Percentiles rank a stretch among this genome's conserved stretches.
phyloP scores from a whole-genome alignment of 305 asterid species.

The Fraxinus floribunda region DNA sequence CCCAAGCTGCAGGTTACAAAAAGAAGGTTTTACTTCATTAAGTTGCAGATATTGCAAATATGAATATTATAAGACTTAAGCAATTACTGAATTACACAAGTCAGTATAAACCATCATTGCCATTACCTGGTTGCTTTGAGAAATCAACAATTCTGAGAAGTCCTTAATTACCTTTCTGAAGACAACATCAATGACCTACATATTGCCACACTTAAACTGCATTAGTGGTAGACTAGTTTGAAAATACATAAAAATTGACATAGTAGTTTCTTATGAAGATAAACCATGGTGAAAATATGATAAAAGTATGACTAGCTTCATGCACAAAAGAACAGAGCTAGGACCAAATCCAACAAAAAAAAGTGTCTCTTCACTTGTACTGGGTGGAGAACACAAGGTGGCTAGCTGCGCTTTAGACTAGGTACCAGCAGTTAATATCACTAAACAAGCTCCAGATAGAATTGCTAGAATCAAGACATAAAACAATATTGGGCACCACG shows the following conservation, averaged over 20 bases:
- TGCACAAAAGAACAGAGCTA: neutral
- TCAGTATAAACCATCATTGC: neutral
- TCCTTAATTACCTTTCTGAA: slow-evolving; percentile 74
- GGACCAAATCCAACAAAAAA: neutral
- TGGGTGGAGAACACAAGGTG: neutral
- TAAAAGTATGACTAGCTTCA: neutral
- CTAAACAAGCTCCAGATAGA: neutral
- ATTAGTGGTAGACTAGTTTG: neutral
- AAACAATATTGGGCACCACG: neutral
- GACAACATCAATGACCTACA: slow-evolving; percentile 68
- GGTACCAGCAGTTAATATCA: neutral
- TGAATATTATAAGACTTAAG: slow-evolving; percentile 8
- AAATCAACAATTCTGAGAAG: slow-evolving; percentile 60
- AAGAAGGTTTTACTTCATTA: slow-evolving; percentile 14
- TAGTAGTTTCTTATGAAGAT: neutral
- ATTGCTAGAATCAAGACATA: neutral
- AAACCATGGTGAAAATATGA: neutral
- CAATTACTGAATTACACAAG: slow-evolving; percentile 6
- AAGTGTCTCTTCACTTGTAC: neutral
- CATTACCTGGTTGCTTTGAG: slow-evolving; percentile 81
- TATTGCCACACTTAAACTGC: slow-evolving; percentile 29
- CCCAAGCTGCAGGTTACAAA: slow-evolving; percentile 59
- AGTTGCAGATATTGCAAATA: slow-evolving; percentile 7
- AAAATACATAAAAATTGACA: slow-evolving; percentile 5
- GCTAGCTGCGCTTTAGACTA: neutral